A percentile compares a stretch with the other conserved stretches of the same genome.
Conservation (phyloP, 768 basidiomycete species). For the Tricholoma sp. region DNA sequence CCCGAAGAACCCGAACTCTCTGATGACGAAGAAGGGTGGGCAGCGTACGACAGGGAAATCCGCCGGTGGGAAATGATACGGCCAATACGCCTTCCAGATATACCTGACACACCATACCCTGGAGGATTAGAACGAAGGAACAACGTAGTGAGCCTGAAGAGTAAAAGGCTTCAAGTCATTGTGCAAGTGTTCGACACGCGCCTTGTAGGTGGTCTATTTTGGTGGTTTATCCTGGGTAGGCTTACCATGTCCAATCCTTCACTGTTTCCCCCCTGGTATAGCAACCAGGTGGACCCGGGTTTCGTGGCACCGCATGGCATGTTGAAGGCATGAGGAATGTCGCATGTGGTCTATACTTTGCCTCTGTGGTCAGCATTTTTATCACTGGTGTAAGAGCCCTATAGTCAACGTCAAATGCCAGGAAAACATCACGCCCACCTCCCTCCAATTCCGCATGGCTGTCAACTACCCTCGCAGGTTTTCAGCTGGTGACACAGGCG, state of each 20-base stretch:
- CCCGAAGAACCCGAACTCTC: slow-evolving; percentile 44
- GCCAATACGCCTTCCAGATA: slow-evolving; percentile 42
- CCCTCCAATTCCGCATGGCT: slow-evolving; percentile 46
- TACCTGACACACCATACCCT: slow-evolving; percentile 35
- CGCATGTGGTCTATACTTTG: slow-evolving; percentile 39
- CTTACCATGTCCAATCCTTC: not conserved
- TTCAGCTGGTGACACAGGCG: slow-evolving; percentile 39
- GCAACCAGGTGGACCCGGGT: slow-evolving; percentile 28
- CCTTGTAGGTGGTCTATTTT: slow-evolving; percentile 29
- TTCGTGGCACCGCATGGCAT: slow-evolving; percentile 37
- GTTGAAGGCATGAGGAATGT: slow-evolving; percentile 50
- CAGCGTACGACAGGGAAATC: slow-evolving; percentile 35
- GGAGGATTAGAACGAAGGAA: slow-evolving; percentile 42
- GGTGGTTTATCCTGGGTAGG: not conserved
- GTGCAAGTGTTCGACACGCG: slow-evolving; percentile 34
- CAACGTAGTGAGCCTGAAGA: slow-evolving; percentile 31
- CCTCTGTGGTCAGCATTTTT: slow-evolving; percentile 30
- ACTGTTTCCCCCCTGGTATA: slow-evolving; percentile 2
- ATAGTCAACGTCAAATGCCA: slow-evolving; percentile 10
- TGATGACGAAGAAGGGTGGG: slow-evolving; percentile 46
- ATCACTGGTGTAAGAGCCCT: not conserved
- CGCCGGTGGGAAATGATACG: slow-evolving; percentile 37
- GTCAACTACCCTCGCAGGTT: slow-evolving; percentile 42
- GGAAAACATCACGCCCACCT: slow-evolving; percentile 37
- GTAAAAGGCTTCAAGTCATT: slow-evolving; percentile 37